Percentiles rank a stretch among this genome's conserved stretches.
These are phyloP conservation scores for Puccinia hordei DNA, from an alignment of 1,284 basidiomycete genomes.

Conservation along the genomic window DNA sequence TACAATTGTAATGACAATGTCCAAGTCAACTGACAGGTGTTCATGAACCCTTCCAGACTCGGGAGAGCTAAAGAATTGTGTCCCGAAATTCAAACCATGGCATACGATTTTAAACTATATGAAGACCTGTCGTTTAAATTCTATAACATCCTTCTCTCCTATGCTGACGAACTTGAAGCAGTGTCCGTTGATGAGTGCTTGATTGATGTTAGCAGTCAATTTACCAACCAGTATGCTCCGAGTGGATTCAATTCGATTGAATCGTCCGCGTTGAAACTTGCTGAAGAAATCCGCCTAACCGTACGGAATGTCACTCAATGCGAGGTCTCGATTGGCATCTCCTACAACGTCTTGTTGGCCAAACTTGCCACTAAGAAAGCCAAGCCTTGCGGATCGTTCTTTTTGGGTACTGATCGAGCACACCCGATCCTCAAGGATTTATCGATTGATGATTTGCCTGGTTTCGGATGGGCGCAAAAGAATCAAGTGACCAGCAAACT, in stretches of 20 bases:
- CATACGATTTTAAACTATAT: slow-evolving; percentile 77
- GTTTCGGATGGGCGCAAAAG: slow-evolving; percentile 69
- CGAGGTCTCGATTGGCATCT: slow-evolving; percentile 79
- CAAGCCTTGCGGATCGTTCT: slow-evolving; percentile 83
- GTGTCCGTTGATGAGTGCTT: slow-evolving; percentile 95
- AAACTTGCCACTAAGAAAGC: slow-evolving; percentile 86
- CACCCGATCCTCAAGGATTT: slow-evolving; percentile 70
- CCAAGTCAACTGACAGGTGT: not conserved
- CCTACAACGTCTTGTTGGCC: slow-evolving; percentile 86
- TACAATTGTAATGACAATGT: not conserved
- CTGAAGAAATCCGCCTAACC: slow-evolving; percentile 75
- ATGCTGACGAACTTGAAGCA: slow-evolving; percentile 88
- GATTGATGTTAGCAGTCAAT: slow-evolving; percentile 77
- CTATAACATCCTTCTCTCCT: slow-evolving; percentile 84
- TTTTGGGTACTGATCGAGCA: slow-evolving; percentile 67
- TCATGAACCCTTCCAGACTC: slow-evolving; percentile 62
- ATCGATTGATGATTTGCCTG: slow-evolving; percentile 82
- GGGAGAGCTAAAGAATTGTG: slow-evolving; percentile 81
- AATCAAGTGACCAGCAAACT: slow-evolving; percentile 69
- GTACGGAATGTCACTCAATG: slow-evolving; percentile 77
- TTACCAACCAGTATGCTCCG: slow-evolving; percentile 57
- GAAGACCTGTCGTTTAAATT: slow-evolving; percentile 65
- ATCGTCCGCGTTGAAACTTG: slow-evolving; percentile 63
- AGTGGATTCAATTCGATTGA: slow-evolving; percentile 57
- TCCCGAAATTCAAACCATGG: slow-evolving; percentile 74